Percentiles rank a stretch among this genome's conserved stretches.
These are phyloP conservation scores for Talaromyces sp. DNA, from an alignment of 2,329 filamentous ascomycete species.

Conservation along the genomic window DNA sequence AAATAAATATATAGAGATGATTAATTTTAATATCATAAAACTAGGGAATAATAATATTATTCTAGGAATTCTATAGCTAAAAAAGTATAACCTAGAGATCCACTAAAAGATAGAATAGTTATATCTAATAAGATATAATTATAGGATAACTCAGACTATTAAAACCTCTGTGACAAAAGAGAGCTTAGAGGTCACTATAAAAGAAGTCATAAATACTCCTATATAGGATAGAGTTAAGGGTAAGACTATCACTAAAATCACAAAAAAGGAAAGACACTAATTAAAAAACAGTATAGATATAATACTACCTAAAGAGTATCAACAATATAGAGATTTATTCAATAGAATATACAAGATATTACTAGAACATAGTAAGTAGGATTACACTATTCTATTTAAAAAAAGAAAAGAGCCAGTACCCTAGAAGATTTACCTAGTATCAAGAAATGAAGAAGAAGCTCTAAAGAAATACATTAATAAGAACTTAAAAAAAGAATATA, in stretches of 20 bases:
- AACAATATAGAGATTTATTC: conserved; percentile 14
- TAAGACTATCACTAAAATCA: background rate
- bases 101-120: background rate
- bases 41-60: background rate
- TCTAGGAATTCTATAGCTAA: background rate
- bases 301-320: conserved; percentile 2
- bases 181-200: background rate
- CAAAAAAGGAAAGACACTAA: background rate
- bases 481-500: conserved; percentile 24
- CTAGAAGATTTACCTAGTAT: conserved; percentile 7
- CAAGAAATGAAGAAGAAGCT: background rate
- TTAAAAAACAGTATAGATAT: background rate
- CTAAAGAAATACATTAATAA: background rate
- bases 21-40: background rate
- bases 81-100: background rate
- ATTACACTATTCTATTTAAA: conserved; percentile 8
- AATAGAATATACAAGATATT: conserved; percentile 11
- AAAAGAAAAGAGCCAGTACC: conserved; percentile 4
- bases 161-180: background rate
- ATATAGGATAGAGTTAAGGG: background rate
- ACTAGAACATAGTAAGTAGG: background rate
- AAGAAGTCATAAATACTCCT: background rate
- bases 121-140: background rate
- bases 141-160: background rate
- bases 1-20: background rate